Evolutionary conservation across 2,329 filamentous ascomycete species (phyloP).

Genomic region (Coniochaeta ligniaria): DNA sequence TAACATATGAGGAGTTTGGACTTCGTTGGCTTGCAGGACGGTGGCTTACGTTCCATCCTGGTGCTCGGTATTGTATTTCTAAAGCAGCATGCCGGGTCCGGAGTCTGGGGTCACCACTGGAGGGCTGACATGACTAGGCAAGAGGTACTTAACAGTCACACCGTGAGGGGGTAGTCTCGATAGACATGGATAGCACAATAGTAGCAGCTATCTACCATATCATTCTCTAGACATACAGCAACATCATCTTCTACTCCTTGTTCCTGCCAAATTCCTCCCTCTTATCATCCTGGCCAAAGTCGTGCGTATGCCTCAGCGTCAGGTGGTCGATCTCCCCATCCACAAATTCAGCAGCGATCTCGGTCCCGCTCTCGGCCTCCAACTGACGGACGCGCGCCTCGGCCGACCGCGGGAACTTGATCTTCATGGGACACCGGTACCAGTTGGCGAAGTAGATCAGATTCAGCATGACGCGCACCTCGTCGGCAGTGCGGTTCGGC

Average conservation of each 20-base stretch:
- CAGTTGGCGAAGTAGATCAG: conserved; percentile 52
- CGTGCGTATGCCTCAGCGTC: conserved; percentile 9
- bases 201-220: not conserved
- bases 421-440: conserved; percentile 28
- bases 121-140: too few species aligned
- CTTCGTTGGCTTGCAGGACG: not conserved
- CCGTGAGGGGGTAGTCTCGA: too few species aligned
- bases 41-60: not conserved
- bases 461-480: conserved; percentile 52
- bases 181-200: not conserved
- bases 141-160: too few species aligned
- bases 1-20: too few species aligned
- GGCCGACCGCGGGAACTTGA: conserved; percentile 1
- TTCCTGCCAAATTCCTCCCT: conserved; percentile 4
- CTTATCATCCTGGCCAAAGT: conserved; percentile 10
- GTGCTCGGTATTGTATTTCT: not conserved
- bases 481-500: conserved; percentile 41
- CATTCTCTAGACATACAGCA: not conserved
- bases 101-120: too few species aligned
- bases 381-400: not conserved
- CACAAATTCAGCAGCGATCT: conserved; percentile 7
- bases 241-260: not conserved
- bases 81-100: too few species aligned
- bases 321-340: conserved; percentile 7
- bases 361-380: not conserved